Base-by-base conservation (phyloP, 768 basidiomycete species). In the Mycena crocata region DNA sequence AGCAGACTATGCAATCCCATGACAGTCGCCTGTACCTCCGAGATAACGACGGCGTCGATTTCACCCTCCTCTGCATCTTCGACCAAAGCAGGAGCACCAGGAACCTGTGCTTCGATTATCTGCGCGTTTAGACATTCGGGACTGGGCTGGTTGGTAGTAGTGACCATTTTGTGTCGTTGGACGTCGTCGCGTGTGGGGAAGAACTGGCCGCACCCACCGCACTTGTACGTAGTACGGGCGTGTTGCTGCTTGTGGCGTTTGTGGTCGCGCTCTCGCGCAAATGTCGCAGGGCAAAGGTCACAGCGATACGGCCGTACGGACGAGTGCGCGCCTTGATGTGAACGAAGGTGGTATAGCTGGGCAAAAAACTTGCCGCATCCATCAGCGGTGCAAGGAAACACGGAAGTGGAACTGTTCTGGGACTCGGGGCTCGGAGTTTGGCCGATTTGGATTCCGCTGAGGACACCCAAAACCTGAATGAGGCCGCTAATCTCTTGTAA, bases 141-240 rank as follows among this genome's bases (percentile, higher is more conserved):
- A 68, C 82, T 86, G 13, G 83, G 82, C 21, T 86, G 87, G 21
- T 87, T 82, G 37, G 78, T 77, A 64, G 84, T 84, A 34, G 82
- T 84, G 48, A 85, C 84, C 71, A 90, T 89, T 76, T 90, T 91
- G 69, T 93, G 93, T 26, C 91, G 85, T 74, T 91, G 92, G 73
- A 93, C 90, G 4, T 92, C 92, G 74, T 94, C 93, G 46, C 90
- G 83, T n/a, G 90, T 80, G 2, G 90, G 91, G 73, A 93, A 94
- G 24, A 90, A 79, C 77, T 92, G 93, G 49, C 84, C 85, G 73
- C 93, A 94, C 3, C 91, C 92, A 39, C 79, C 83, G 71, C 93
- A 94, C 70, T 89, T 86, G 87, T 87, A 94, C 28, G 89, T 90
- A 67, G 86, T 90, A 70, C 85, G 87, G 64, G 90, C 90, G 75